Evolutionary conservation across 1,139 yeast species (phyloP), one percentile per base, ranked within the genome.

Genomic region (Yamadazyma diospyri): DNA sequence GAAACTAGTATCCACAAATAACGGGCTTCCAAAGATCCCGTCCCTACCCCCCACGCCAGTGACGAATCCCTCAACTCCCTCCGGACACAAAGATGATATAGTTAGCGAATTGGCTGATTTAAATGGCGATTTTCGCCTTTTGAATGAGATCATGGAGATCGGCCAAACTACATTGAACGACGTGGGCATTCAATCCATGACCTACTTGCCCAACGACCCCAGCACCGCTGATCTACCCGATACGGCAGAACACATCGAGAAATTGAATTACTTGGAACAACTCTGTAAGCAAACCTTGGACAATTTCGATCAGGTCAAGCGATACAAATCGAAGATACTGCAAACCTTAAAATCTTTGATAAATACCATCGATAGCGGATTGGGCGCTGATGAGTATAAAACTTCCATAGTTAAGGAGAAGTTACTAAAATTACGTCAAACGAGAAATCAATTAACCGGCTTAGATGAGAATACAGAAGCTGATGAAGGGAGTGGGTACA

Each of bases 181-280:
- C 40, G 63, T 71, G 31, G 68, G 69, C 1, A 58, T 65, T 24
- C 72, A 72, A 40, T 57, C 72, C 6, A 60, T 64, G 20, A 54
- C 57, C 1, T 70, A 69, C 41, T 46, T 69, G n/a, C 70, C 72
- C 0, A 48, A 48, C 14, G 64, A 65, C 36, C 70, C 69, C 3
- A 50, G 63, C 11, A 59, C 57, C 5, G 58, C 69, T 19, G 78
- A 73, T 23, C 57, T 75, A 29, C 81, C 81, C 2, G 67, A 74
- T 6, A 79, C 81, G 5, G 60, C 64, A 21, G 61, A 63, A 16
- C 75, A 74, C 49, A 58, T 72, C 6, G 53, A 68, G 21, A 72
- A 71, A 46, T 57, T 76, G 29, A 62, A 64, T 37, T 50, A 61
- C 29, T 57, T 72, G 40, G 76, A 70, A 39, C 60, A 63, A 35